phyloP scores from a whole-genome alignment of 352 stramenopile species.

The Stramenopiles sp. region DNA sequence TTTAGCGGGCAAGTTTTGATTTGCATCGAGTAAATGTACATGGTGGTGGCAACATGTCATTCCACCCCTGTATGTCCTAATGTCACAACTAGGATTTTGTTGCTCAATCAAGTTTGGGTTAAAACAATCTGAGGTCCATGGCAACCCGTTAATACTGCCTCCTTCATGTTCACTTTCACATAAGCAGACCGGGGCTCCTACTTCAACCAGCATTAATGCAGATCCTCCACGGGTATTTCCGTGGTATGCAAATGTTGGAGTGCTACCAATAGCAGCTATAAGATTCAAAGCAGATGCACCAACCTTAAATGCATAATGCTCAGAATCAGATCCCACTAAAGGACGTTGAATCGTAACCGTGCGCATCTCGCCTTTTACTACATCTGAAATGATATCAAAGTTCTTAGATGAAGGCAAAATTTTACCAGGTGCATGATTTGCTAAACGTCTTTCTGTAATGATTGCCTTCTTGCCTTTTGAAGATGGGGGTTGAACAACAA shows the following conservation, averaged over 20 bases:
- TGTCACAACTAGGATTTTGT: neutral
- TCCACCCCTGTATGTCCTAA: neutral
- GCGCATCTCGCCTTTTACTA: neutral
- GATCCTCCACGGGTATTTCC: neutral
- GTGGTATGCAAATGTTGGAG: neutral
- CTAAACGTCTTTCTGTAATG: neutral
- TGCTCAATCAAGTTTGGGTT: neutral
- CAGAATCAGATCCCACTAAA: neutral
- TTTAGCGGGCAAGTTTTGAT: neutral
- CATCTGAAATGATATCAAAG: neutral
- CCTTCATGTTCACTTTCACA: neutral
- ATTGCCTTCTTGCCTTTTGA: neutral
- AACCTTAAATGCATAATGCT: neutral
- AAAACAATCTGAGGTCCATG: neutral
- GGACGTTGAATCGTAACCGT: neutral
- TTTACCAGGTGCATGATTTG: conserved; percentile 1
- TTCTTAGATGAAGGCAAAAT: neutral
- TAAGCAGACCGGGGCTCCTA: neutral
- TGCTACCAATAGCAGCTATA: neutral
- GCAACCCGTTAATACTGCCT: neutral
- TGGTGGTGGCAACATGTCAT: neutral
- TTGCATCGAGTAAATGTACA: neutral
- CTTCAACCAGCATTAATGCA: neutral
- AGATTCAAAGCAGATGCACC: neutral
- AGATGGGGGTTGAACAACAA: neutral